Evolutionary conservation across 2,329 filamentous ascomycete genomes (phyloP).

Genomic region (Monosporascus sp.): DNA sequence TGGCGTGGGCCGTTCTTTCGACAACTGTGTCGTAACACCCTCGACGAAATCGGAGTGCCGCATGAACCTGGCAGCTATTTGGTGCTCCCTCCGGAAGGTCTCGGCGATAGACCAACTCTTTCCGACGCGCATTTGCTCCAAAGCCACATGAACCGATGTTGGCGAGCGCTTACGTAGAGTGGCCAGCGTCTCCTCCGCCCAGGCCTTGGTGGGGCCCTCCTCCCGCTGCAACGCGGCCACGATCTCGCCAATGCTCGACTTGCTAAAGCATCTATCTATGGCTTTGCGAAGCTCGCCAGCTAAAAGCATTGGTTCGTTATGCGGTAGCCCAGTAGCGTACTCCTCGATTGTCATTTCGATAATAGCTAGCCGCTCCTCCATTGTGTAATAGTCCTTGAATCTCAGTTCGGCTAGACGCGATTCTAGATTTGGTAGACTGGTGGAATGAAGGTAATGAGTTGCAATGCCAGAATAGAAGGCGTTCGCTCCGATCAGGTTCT

Average conservation of each 20-base stretch:
- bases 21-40: constrained; percentile 77
- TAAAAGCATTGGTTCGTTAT: constrained; percentile 62
- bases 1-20: constrained; percentile 56
- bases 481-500: constrained; percentile 74
- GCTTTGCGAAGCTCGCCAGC: constrained; percentile 67
- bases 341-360: constrained; percentile 90
- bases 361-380: constrained; percentile 59
- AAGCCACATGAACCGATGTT: constrained; percentile 77
- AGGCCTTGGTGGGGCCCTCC: constrained; percentile 53
- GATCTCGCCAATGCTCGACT: constrained; percentile 64
- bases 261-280: constrained; percentile 78
- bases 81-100: constrained; percentile 80
- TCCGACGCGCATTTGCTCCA: constrained; percentile 76
- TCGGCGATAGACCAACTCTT: constrained; percentile 73
- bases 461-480: constrained; percentile 88
- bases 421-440: constrained; percentile 74
- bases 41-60: constrained; percentile 83
- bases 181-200: constrained; percentile 72
- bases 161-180: constrained; percentile 78
- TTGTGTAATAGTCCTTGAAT: constrained; percentile 71
- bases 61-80: constrained; percentile 87
- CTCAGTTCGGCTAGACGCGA: constrained; percentile 80
- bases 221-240: constrained; percentile 59
- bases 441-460: constrained; percentile 94
- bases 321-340: constrained; percentile 79